Conservation (phyloP, 495 filamentous ascomycete genomes). For the Podospora pseudocomata region DNA sequence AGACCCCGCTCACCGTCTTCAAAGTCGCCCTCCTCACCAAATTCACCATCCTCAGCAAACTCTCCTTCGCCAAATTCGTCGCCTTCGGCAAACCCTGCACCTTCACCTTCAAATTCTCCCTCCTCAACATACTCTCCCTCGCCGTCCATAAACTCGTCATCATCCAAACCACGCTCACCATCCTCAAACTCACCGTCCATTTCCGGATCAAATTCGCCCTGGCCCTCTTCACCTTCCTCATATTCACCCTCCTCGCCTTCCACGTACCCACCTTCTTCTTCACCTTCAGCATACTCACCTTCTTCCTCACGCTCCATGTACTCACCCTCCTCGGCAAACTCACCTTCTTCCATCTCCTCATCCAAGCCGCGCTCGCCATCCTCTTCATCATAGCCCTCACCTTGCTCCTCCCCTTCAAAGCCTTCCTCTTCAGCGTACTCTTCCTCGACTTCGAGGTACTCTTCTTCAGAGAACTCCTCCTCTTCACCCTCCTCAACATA, state of each 20-base stretch:
- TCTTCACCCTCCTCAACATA: background rate
- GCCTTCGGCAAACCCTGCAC: background rate
- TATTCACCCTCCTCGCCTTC: conserved; percentile 5
- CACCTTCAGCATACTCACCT: background rate
- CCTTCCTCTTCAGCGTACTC: conserved; percentile 12
- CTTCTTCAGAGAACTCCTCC: conserved; percentile 8
- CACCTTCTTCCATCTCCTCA: background rate
- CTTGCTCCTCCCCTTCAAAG: conserved; percentile 3
- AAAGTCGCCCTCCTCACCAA: background rate
- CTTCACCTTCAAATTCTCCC: background rate
- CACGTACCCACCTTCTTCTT: conserved; percentile 8
- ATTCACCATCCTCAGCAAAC: background rate
- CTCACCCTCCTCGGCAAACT: conserved; percentile 5
- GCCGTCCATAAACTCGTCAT: background rate
- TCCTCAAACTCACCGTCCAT: background rate
- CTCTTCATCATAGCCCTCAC: conserved; percentile 2
- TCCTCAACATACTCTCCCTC: background rate
- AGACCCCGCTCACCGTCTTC: background rate
- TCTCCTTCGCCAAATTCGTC: background rate
- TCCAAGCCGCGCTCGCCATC: conserved; percentile 6
- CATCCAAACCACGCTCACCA: background rate
- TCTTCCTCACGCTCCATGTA: background rate
- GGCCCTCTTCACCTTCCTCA: background rate
- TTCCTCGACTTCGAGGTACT: conserved; percentile 10
- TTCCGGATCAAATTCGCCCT: background rate